A percentile compares a stretch with the other conserved stretches of the same genome.
These are phyloP conservation scores for Pterocarpus macrocarpus DNA, from an alignment of 306 rosid species.

Conservation along the genomic window DNA sequence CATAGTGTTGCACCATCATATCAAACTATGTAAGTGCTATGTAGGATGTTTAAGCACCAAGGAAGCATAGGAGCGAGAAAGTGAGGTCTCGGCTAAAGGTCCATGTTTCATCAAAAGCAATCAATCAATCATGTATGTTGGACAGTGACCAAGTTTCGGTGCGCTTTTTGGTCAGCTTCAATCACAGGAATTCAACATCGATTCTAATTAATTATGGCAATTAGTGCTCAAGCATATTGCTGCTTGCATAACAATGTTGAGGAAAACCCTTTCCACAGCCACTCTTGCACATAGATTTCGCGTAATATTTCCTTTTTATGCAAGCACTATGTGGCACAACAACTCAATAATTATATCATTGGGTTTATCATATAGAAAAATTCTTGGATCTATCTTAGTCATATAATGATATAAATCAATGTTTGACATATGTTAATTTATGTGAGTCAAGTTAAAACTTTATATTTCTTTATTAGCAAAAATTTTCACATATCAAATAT, in stretches of 20 bases:
- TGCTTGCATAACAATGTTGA: neutral
- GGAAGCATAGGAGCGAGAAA: slow-evolving; percentile 46
- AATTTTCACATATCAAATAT: too few relatives aligned
- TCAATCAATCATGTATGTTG: slow-evolving; percentile 12
- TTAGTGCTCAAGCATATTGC: neutral
- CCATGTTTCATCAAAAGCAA: slow-evolving; percentile 9
- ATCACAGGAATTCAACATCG: neutral
- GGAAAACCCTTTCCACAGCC: neutral
- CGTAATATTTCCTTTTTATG: neutral
- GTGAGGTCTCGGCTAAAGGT: neutral
- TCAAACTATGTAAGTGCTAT: slow-evolving; percentile 14
- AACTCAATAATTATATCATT: neutral
- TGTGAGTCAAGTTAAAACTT: too few relatives aligned
- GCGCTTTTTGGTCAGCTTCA: neutral
- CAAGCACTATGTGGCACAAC: neutral
- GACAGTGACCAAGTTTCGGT: too few relatives aligned
- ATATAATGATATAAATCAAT: too few relatives aligned
- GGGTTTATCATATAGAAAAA: neutral
- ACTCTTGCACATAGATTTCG: neutral
- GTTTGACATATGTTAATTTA: too few relatives aligned
- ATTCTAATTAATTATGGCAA: neutral
- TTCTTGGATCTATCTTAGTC: too few relatives aligned
- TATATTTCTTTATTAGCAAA: too few relatives aligned
- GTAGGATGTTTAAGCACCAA: slow-evolving; percentile 57
- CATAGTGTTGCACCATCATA: slow-evolving; percentile 4